Conservation (phyloP, 1,284 basidiomycete species). For the Ustilago vetiveriae region DNA sequence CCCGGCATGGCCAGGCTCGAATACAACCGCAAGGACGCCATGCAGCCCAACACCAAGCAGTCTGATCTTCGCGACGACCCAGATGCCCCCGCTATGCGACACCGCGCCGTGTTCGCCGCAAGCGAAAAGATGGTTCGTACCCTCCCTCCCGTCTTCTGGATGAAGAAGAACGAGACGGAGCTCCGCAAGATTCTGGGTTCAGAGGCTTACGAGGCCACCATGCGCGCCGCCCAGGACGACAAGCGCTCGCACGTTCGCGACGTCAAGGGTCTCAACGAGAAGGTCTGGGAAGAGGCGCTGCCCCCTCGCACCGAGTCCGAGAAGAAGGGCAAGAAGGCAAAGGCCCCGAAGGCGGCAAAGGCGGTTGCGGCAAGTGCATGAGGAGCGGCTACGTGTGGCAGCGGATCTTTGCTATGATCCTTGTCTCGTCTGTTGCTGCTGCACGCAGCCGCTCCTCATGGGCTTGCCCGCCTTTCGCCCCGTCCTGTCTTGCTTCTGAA, state of each 20-base stretch:
- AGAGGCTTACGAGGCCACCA: constrained; percentile 57
- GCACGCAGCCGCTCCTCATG: constrained; percentile 50
- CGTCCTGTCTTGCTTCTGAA: constrained; percentile 1
- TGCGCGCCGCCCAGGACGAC: constrained; percentile 49
- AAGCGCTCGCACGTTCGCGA: constrained; percentile 49
- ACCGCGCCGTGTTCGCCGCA: constrained; percentile 58
- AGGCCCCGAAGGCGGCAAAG: constrained; percentile 33
- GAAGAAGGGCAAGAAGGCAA: constrained; percentile 54
- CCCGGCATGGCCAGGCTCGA: constrained; percentile 58
- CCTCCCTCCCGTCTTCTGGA: constrained; percentile 61
- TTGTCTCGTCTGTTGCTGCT: constrained; percentile 26
- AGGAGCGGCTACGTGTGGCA: constrained; percentile 53
- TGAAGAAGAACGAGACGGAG: constrained; percentile 60
- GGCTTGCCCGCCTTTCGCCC: constrained; percentile 29
- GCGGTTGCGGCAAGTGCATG: constrained; percentile 49
- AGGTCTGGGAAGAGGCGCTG: constrained; percentile 61
- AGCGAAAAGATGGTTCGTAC: constrained; percentile 58
- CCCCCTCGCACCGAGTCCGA: constrained; percentile 40
- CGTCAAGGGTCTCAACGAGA: constrained; percentile 61
- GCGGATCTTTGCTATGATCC: constrained; percentile 23
- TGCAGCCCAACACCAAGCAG: constrained; percentile 61
- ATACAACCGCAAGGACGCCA: constrained; percentile 58
- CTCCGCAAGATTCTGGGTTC: constrained; percentile 56
- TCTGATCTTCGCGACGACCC: constrained; percentile 55
- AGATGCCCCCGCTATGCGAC: constrained; percentile 56